phyloP scores from a whole-genome alignment of 306 rosid genomes.

The Quercus ilex region DNA sequence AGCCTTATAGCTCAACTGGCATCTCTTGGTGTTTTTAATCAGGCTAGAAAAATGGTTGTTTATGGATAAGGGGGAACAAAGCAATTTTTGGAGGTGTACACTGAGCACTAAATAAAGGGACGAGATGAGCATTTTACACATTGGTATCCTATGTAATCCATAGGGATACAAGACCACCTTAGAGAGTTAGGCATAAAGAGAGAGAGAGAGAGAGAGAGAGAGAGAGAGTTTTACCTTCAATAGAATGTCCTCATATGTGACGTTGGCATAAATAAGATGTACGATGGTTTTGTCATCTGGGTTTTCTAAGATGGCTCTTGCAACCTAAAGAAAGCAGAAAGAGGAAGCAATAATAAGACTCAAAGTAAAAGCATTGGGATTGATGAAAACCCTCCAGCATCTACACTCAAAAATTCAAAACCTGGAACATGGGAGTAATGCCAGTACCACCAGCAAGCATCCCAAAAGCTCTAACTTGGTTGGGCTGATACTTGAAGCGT shows the following conservation, averaged over 20 bases:
- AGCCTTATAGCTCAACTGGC: too few species aligned
- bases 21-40: background rate
- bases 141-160: background rate
- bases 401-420: slow-evolving; percentile 3
- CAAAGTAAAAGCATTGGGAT: background rate
- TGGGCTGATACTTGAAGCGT: slow-evolving; percentile 66
- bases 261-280: slow-evolving; percentile 64
- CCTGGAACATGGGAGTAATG: slow-evolving; percentile 92
- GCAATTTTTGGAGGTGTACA: background rate
- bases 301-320: slow-evolving; percentile 68
- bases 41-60: background rate
- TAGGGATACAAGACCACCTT: background rate
- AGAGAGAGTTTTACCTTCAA: slow-evolving; percentile 30
- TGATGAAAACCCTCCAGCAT: background rate
- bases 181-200: background rate
- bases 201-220: background rate
- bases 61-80: background rate
- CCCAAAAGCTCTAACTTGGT: slow-evolving; percentile 63
- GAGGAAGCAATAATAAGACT: background rate
- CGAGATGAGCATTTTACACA: background rate
- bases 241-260: slow-evolving; percentile 63
- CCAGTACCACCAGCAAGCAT: slow-evolving; percentile 93
- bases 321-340: slow-evolving; percentile 30
- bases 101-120: background rate
- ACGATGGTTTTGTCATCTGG: slow-evolving; percentile 53